These are phyloP conservation scores for Suillus bovinus DNA, from an alignment of 768 basidiomycete genomes.

Conservation along the genomic window DNA sequence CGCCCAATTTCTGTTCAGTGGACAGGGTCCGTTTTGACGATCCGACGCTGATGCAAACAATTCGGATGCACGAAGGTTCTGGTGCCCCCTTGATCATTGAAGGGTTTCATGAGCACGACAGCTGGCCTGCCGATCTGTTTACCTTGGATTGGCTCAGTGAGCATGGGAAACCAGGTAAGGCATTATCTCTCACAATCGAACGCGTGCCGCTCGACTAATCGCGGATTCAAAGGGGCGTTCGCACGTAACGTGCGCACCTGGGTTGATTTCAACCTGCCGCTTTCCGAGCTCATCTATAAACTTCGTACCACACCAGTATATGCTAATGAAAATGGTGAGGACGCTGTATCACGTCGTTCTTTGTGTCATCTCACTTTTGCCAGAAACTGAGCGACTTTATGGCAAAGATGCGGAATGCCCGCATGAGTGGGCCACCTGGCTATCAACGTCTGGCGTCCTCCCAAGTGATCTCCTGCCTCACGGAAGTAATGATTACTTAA, in stretches of 20 bases:
- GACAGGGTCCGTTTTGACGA: constrained; percentile 35
- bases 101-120: constrained; percentile 51
- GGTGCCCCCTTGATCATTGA: constrained; percentile 68
- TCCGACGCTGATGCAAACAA: constrained; percentile 31
- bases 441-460: constrained; percentile 46
- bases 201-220: constrained; percentile 13
- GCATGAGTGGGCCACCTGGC: constrained; percentile 60
- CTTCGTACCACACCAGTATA: constrained; percentile 39
- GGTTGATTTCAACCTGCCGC: constrained; percentile 49
- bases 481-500: constrained; percentile 56
- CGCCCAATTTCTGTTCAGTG: constrained; percentile 44
- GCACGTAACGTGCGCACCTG: constrained; percentile 66
- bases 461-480: constrained; percentile 56
- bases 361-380: constrained; percentile 4
- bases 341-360: neutral
- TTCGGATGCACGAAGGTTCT: constrained; percentile 46
- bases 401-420: constrained; percentile 82
- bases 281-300: constrained; percentile 53
- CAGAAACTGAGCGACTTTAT: constrained; percentile 65
- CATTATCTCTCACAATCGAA: neutral
- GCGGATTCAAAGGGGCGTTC: constrained; percentile 45
- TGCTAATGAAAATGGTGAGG: constrained; percentile 41
- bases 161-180: constrained; percentile 33
- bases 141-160: constrained; percentile 52
- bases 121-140: constrained; percentile 60